These are phyloP conservation scores for Viridothelium virens DNA, from an alignment of 495 filamentous ascomycete species.

Conservation along the genomic window DNA sequence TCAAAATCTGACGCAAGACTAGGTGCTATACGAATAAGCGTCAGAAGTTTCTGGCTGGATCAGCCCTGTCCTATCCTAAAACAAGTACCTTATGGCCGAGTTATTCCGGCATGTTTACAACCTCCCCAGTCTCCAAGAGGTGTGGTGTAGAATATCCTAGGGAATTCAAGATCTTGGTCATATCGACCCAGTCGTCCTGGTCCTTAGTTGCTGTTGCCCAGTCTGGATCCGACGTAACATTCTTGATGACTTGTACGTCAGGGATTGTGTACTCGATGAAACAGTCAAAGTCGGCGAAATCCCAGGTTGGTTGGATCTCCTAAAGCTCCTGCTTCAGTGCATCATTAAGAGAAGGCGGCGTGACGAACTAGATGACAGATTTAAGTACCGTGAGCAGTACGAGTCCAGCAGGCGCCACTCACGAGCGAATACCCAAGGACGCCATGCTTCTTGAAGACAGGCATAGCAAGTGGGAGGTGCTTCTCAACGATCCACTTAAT, in stretches of 20 bases:
- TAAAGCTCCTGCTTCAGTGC: conserved; percentile 24
- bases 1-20: too few relatives aligned
- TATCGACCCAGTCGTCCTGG: background rate
- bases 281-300: conserved; percentile 33
- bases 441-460: conserved; percentile 31
- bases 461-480: conserved; percentile 31
- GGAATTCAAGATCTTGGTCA: background rate
- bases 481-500: conserved; percentile 33
- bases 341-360: conserved; percentile 27
- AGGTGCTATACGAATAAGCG: too few relatives aligned
- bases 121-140: background rate
- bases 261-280: conserved; percentile 32
- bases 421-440: conserved; percentile 28
- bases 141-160: background rate
- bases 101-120: background rate
- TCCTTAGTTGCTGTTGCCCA: conserved; percentile 20
- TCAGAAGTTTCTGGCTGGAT: too few relatives aligned
- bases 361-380: conserved; percentile 26
- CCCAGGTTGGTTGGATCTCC: conserved; percentile 23
- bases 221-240: conserved; percentile 29
- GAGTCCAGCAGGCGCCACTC: conserved; percentile 12
- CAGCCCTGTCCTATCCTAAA: too few relatives aligned
- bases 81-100: too few relatives aligned
- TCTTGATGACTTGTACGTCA: conserved; percentile 21
- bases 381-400: background rate